Base-by-base conservation (phyloP, 1,284 basidiomycete species). In the Trichosporon asahii region DNA sequence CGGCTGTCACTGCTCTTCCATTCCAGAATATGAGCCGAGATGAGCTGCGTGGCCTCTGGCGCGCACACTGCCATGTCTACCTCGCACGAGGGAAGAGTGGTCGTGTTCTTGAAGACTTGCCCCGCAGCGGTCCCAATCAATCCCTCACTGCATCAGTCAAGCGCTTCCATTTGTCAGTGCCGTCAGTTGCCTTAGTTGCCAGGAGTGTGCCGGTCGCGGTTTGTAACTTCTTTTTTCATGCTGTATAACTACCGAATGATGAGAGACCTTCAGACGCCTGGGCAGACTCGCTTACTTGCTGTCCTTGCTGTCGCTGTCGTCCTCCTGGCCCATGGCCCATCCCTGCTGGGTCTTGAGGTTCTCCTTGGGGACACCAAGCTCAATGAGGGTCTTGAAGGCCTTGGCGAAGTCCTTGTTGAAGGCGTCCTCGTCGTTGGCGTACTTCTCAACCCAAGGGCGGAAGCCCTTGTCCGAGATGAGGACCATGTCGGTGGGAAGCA, bases 361-460 rank as follows among this genome's bases (percentile, higher is more conserved):
- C 68, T 88, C 80, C 21, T 86, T 84, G 61, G 94, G 94, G 8
- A 96, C 92, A 76, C 94, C 94, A 68, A 95, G 90, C 85, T 96
- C 94, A 76, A 96, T 89, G 57, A 97, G 88, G 74, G 87, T 90
- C 63, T 87, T 77, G 75, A 94, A 89, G 55, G 87, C 91, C 63
- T 86, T 86, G 70, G 93, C 87, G 87, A 96, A 97, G 85, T 70
- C 94, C 80, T 90, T 90, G 88, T 96, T 96, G 88, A 91, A 97
- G 33, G 90, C 85, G 14, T 91, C 88, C 83, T 92, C 88, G 80
- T 90, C 88, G 64, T 92, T 88, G 61, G 95, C 94, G 79, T 96
- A 97, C 33, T 88, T 87, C 85, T 93, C 89, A 69, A 90, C 91
- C 27, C 35, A 64, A 21, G 57, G 57, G 57, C 57, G 57, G 57